Conservation (phyloP, 345 rosid species). For the Zanthoxylum bungeanum region DNA sequence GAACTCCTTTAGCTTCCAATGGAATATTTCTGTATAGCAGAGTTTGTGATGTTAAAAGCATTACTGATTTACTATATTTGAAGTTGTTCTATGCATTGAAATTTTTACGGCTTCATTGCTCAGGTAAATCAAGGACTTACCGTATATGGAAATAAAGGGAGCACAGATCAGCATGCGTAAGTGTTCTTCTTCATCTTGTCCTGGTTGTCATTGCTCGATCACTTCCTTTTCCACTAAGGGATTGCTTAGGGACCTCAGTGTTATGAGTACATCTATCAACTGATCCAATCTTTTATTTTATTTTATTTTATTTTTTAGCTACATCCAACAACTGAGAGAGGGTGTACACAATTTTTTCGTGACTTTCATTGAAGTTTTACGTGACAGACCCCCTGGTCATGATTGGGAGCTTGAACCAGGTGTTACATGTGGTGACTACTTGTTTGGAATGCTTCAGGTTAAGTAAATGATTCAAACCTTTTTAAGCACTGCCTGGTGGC, state of each 20-base stretch:
- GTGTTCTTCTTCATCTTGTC: conserved; percentile 23
- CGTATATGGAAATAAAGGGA: conserved; percentile 98
- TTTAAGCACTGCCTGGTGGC: not conserved
- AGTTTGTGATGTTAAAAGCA: not conserved
- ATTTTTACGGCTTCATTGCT: conserved; percentile 21
- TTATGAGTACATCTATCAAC: no score
- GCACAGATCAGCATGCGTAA: conserved; percentile 99
- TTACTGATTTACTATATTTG: not conserved
- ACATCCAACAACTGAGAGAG: conserved; percentile 97
- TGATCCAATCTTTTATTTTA: conserved; percentile 7
- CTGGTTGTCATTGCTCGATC: no score
- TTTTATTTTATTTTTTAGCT: conserved; percentile 37
- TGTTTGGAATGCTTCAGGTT: conserved; percentile 99
- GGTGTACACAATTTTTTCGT: conserved; percentile 97
- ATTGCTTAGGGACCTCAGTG: no score
- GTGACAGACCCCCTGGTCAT: conserved; percentile 98
- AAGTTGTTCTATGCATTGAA: not conserved
- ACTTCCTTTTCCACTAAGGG: no score
- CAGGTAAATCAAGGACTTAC: conserved; percentile 97
- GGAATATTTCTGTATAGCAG: not conserved
- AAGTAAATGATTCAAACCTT: conserved; percentile 15
- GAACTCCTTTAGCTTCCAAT: not conserved
- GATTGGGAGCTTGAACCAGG: conserved; percentile 99
- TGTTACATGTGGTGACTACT: conserved; percentile 97
- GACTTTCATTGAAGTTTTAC: conserved; percentile 93